Base-by-base conservation (phyloP, 1,284 basidiomycete species). In the Cutaneotrichosporon curvatum region DNA sequence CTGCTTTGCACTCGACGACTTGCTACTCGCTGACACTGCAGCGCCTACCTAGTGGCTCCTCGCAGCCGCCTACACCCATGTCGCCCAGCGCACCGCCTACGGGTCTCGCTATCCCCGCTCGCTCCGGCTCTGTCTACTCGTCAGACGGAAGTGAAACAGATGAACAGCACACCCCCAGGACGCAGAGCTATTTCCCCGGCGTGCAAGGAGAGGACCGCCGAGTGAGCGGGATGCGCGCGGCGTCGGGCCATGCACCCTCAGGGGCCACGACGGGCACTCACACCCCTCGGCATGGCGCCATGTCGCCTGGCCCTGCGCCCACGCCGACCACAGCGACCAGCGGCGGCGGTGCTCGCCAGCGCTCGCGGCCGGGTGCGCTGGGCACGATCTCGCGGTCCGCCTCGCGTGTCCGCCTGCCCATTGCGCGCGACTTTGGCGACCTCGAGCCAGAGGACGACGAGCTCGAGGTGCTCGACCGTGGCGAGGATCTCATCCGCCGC, bases 401-500 rank as follows among this genome's bases (percentile, higher is more conserved):
- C 10, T 54, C 52, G 1, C 52, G 52, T 19, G 46, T 35, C 5
- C 52, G 52, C 19, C 43, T 50, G 14, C 47, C 47, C 5, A 8
- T 32, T 0, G 40, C 23, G 12, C 19, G 30, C 2, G 22, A 14
- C 32, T 43, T 42, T 31, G 43, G 41, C 12, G 45, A 48, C 30
- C 49, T 48, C 36, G 41, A 43, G 15, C 52, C 58, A 8, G 60
- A 62, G 20, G 76, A 78, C 45, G 77, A 79, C 48, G 77, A 76
- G 49, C 68, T 72, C 9, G 59, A 69, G 36, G 64, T 68, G 10
- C 61, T 66, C 30, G 78, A 80, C 57, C 65, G 77, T 21, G 78
- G 78, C 8, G 76, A 77, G 49, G 75, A 75, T 55, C 73, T 80
- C 9, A 75, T 80, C 46, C 65, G 74, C 31, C 66, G 73, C 34